phyloP scores from a whole-genome alignment of 768 basidiomycete genomes.

The Pisolithus microcarpus region DNA sequence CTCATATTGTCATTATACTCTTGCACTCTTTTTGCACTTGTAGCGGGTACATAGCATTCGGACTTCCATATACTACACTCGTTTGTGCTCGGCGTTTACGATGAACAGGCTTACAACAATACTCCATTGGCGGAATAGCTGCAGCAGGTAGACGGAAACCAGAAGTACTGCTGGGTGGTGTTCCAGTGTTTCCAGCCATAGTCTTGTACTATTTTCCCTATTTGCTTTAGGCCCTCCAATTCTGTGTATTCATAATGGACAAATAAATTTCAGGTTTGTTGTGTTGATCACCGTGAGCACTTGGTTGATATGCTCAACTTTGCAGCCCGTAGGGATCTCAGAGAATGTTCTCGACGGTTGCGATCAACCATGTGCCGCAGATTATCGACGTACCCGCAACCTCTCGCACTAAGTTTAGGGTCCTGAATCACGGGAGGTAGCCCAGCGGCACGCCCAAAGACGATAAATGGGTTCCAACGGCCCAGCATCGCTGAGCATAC shows the following conservation, averaged over 20 bases:
- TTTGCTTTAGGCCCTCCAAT: background rate
- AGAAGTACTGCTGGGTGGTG: constrained; percentile 5
- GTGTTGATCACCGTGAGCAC: too few relatives aligned
- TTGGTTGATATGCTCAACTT: too few relatives aligned
- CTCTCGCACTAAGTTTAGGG: too few relatives aligned
- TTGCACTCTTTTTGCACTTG: constrained; percentile 7
- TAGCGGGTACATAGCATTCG: constrained; percentile 6
- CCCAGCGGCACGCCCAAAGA: too few relatives aligned
- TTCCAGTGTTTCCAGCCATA: background rate
- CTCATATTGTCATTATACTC: constrained; percentile 2
- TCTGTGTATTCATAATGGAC: background rate
- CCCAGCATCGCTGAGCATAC: too few relatives aligned
- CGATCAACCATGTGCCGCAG: too few relatives aligned
- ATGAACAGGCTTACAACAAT: background rate
- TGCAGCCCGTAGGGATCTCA: too few relatives aligned
- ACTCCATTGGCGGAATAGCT: constrained; percentile 1
- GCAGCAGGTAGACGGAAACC: constrained; percentile 2
- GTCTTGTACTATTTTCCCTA: background rate
- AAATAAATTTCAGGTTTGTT: too few relatives aligned
- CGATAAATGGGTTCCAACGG: too few relatives aligned
- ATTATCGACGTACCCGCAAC: too few relatives aligned
- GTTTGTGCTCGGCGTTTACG: background rate
- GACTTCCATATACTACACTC: background rate
- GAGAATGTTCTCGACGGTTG: too few relatives aligned
- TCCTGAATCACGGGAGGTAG: too few relatives aligned